Conservation (phyloP, 1,284 basidiomycete species). For the Austroboletus niveus region DNA sequence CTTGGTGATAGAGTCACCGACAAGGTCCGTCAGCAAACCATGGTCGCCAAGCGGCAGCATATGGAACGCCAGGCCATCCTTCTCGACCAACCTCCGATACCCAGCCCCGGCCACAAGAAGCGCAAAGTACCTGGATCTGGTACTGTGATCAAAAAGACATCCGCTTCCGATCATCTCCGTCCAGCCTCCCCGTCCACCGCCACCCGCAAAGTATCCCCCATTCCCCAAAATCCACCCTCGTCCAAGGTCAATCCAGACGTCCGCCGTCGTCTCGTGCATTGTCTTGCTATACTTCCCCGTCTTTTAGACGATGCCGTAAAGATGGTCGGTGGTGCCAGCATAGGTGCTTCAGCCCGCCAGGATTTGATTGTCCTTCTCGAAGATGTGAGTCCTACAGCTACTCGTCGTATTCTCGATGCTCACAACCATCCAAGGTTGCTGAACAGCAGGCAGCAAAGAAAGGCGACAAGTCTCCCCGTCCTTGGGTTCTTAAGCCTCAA, state of each 20-base stretch:
- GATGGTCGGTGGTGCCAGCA: constrained; percentile 39
- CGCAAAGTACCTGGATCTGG: constrained; percentile 34
- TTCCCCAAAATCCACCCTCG: constrained; percentile 22
- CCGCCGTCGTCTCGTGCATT: constrained; percentile 53
- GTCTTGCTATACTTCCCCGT: constrained; percentile 46
- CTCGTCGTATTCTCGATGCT: background rate
- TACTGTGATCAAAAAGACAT: constrained; percentile 32
- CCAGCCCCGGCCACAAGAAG: constrained; percentile 25
- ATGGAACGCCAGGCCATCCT: constrained; percentile 50
- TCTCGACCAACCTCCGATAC: constrained; percentile 42
- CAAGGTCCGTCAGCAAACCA: constrained; percentile 55
- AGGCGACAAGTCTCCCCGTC: constrained; percentile 35
- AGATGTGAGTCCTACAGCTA: constrained; percentile 38
- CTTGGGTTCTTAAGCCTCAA: constrained; percentile 52
- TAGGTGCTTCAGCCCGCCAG: constrained; percentile 33
- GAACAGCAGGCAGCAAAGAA: constrained; percentile 40
- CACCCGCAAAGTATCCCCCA: constrained; percentile 27
- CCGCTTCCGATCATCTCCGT: constrained; percentile 34
- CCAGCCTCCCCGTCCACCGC: constrained; percentile 24
- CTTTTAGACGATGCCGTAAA: constrained; percentile 45
- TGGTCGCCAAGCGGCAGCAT: constrained; percentile 55
- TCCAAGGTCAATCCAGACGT: constrained; percentile 27
- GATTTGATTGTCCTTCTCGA: constrained; percentile 46
- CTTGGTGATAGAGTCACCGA: constrained; percentile 50
- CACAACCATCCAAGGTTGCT: constrained; percentile 42